These are phyloP conservation scores for Fraxinus pennsylvanica DNA, from an alignment of 257 asterid genomes.

Conservation along the genomic window DNA sequence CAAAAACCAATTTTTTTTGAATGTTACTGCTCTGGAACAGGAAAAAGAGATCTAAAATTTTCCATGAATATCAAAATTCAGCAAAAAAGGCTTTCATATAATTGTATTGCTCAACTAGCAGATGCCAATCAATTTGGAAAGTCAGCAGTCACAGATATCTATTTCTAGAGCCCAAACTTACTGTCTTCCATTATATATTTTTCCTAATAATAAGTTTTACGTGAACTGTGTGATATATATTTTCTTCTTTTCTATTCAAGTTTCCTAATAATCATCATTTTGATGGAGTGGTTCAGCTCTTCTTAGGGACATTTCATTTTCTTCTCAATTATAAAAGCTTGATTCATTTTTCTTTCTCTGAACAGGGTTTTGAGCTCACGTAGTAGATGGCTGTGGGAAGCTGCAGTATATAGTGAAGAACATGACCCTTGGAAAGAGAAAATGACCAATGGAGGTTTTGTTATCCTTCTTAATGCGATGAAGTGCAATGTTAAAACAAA, in stretches of 20 bases:
- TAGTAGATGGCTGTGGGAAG: constrained; percentile 30
- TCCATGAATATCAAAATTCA: not conserved
- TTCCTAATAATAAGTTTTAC: not conserved
- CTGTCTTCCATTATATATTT: too few species aligned
- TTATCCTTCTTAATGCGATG: constrained; percentile 23
- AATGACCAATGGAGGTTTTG: constrained; percentile 9
- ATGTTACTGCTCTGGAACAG: constrained; percentile 13
- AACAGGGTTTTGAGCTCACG: constrained; percentile 23
- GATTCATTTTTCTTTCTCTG: constrained; percentile 8
- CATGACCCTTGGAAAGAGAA: constrained; percentile 13
- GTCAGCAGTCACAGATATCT: not conserved
- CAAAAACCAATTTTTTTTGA: not conserved
- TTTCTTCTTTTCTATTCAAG: not conserved
- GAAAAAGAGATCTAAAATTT: not conserved
- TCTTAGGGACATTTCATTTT: not conserved
- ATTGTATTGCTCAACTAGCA: not conserved
- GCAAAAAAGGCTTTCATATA: not conserved
- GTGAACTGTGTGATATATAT: not conserved
- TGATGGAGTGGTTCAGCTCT: not conserved
- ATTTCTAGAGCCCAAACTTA: not conserved
- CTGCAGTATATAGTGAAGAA: constrained; percentile 33
- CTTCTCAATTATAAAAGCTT: not conserved
- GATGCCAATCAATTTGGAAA: not conserved
- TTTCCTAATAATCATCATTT: not conserved
- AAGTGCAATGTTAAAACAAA: not conserved